Evolutionary conservation across 2,329 filamentous ascomycete species (phyloP), one percentile per base, ranked within the genome.

Genomic region (Piedraia hortae): DNA sequence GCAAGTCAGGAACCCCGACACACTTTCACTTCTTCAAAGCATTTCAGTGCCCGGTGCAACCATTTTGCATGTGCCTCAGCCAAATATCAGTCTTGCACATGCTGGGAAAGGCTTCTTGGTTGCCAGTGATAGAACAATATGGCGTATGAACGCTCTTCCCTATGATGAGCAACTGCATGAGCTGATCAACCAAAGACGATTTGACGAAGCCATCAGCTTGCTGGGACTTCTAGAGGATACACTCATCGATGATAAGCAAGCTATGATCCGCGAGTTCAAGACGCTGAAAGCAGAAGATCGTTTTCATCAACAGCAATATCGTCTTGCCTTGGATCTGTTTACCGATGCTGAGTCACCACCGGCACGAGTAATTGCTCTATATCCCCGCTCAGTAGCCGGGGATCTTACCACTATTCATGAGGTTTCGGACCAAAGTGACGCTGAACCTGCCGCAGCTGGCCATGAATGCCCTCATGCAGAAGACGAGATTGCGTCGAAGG

Each of bases 101-200:
- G 80, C 78, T 1, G 85, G 75, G 3, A 97, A 97, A 42, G 82
- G 80, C 0, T 97, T 97, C 35, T 60, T 93, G 27, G 78, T 93
- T 22, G 70, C 71, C 10, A 91, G 82, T 39, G 85, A 93, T 25
- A 60, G 85, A 19, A 71, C 61, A 15, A 73, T 97, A 16, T 97
- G 85, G 85, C 71, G 85, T 34, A 93, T 97, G 85, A 74, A 68
- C 30, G 73, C 82, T 3, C 65, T 80, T 16, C 72, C 80, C 32
- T 97, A 97, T 39, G 75, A 90, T 41, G 65, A 67, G 2, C 85
- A 97, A 40, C 64, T 93, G 11, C 62, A 78, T 27, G 65, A 85
- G 31, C 56, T 97, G 12, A 64, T 89, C 1, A 59, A 66, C 10
- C 62, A 59, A 27, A 63, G 59, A 6, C 60, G 63, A 28, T 74